Evolutionary conservation across 2,329 filamentous ascomycete genomes (phyloP), one percentile per base, ranked within the genome.

Genomic region (Hypocrella siamensis): DNA sequence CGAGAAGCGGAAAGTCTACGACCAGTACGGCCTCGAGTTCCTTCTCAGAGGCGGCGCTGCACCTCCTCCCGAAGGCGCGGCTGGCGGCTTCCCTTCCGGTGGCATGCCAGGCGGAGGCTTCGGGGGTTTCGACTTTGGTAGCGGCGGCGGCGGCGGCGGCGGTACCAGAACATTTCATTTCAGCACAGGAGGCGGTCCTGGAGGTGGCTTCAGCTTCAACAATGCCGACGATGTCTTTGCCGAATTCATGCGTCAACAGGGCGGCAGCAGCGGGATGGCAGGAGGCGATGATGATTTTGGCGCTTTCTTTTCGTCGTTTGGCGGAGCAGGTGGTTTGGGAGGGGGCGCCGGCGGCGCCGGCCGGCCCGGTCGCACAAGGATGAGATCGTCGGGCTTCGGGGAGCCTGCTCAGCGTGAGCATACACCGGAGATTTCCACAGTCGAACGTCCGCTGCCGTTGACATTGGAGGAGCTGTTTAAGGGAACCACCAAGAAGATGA

Each of bases 1-100:
- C 37, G 86, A 96, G 53, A 98, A 96, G 61, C 79, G 90, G 48
- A 90, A 93, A 57, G 77, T 78, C 26, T 98, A 98, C 54, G 90
- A 98, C 53, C 78, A 88, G 51, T 94, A 78, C 56, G 90, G 90
- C 39, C 77, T 96, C 38, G 90, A 96, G 47, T 93, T 88, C 60
- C 69, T 98, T 31, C 67, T 93, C 19, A 78, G 79, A 31, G 86
- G 86, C 30, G 85, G 83, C 19, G 64, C 68, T 31, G 62, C 71
- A 7, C 74, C 82, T 21, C 72, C 79, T 8, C 70, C 78, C 6
- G 67, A 65, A 16, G 65, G 65, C 32, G 58, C 45, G 3, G 61
- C 48, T 8, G 67, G 66, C 33, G 65, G 65, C 25, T 74, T 74
- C 43, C 70, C 74, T 12, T 67, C 59, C 40, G 55, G 64, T 39